These are phyloP conservation scores for Chamaenerion angustifolium DNA, from an alignment of 345 rosid species.

Conservation along the genomic window DNA sequence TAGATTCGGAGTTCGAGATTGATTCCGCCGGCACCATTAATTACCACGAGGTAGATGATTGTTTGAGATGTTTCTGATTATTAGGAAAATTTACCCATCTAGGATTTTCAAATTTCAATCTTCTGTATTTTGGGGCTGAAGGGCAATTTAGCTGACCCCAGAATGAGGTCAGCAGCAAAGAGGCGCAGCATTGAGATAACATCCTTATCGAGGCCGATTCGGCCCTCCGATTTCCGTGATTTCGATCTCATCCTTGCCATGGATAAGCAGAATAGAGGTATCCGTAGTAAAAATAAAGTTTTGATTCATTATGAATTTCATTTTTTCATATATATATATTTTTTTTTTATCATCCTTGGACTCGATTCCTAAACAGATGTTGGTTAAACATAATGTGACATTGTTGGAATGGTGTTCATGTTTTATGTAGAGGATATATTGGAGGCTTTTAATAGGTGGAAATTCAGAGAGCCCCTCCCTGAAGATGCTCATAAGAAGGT, in stretches of 20 bases:
- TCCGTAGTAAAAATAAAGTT: not conserved
- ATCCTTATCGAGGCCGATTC: conserved; percentile 80
- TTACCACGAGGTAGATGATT: conserved; percentile 64
- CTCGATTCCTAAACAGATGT: no score
- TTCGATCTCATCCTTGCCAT: conserved; percentile 89
- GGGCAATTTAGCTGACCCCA: conserved; percentile 84
- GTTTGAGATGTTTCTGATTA: not conserved
- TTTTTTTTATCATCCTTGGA: not conserved
- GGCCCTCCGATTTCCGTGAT: conserved; percentile 65
- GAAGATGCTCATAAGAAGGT: conserved; percentile 77
- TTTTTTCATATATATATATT: not conserved
- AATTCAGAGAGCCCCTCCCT: conserved; percentile 42
- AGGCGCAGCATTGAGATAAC: conserved; percentile 80
- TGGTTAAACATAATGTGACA: not conserved
- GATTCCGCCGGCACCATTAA: conserved; percentile 90
- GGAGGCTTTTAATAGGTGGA: conserved; percentile 67
- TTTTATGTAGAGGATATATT: conserved; percentile 54
- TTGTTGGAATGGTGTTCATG: conserved; percentile 8
- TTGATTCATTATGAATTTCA: not conserved
- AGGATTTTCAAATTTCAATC: not conserved
- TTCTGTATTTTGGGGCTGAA: not conserved
- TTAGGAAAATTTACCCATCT: not conserved
- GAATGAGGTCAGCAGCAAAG: conserved; percentile 82
- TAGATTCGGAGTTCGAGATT: conserved; percentile 54
- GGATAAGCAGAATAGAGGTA: conserved; percentile 77